Evolutionary conservation across 2,329 filamentous ascomycete species (phyloP).

Genomic region (Rutstroemia sp.): DNA sequence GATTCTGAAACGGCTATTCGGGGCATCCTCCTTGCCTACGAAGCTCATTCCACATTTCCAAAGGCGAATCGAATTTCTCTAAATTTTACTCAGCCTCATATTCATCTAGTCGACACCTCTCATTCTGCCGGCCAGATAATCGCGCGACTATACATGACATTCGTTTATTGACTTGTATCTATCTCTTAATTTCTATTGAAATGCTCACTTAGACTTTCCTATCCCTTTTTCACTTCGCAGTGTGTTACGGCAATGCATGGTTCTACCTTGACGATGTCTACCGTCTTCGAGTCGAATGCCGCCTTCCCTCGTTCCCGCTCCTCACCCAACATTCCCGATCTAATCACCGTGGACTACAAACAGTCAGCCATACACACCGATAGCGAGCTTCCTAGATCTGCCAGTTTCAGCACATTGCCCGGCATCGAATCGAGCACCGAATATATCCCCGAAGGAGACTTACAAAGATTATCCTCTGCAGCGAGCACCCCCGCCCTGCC

Average conservation of each 20-base stretch:
- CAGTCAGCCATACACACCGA: conserved; percentile 11
- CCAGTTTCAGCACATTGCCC: conserved; percentile 51
- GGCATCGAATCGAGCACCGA: conserved; percentile 24
- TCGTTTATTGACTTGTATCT: conserved; percentile 2
- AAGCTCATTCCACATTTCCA: background rate
- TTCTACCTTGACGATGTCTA: conserved; percentile 26
- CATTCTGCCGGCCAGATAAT: conserved; percentile 7
- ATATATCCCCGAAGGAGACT: conserved; percentile 15
- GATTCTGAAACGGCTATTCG: conserved; percentile 6
- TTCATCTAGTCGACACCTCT: background rate
- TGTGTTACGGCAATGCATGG: conserved; percentile 23
- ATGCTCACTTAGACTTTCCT: conserved; percentile 9
- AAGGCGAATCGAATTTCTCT: background rate
- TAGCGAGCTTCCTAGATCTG: conserved; percentile 41
- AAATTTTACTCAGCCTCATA: conserved; percentile 1
- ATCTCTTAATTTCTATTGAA: background rate
- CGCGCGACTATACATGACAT: background rate
- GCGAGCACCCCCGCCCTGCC: conserved; percentile 13
- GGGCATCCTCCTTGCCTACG: background rate
- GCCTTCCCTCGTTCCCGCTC: conserved; percentile 29
- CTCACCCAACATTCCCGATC: conserved; percentile 27
- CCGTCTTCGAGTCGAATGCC: conserved; percentile 22
- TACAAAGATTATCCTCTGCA: conserved; percentile 14
- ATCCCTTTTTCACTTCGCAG: conserved; percentile 12
- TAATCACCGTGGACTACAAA: conserved; percentile 24